Conservation (phyloP, 2,329 filamentous ascomycete genomes). For the Pseudocercospora pini-densiflorae region DNA sequence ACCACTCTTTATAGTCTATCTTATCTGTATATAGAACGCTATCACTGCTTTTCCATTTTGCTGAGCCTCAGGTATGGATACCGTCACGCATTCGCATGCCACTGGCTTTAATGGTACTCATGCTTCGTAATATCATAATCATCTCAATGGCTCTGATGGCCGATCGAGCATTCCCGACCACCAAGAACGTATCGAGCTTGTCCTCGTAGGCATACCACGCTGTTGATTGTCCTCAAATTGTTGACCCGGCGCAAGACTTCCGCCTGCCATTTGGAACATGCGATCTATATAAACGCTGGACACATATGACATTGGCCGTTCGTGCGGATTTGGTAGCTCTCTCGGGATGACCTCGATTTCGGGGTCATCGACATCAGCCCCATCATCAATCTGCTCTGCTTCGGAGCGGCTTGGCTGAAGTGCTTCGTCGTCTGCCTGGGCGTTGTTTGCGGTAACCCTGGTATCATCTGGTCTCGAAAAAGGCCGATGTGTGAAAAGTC, state of each 20-base stretch:
- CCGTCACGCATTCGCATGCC: not conserved
- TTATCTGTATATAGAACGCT: no score
- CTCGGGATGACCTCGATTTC: not conserved
- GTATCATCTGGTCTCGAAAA: not conserved
- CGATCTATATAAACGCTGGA: not conserved
- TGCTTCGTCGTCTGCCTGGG: not conserved
- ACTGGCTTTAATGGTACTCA: not conserved
- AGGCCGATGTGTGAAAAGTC: not conserved
- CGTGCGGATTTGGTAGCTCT: not conserved
- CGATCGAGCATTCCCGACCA: not conserved
- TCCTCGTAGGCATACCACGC: not conserved
- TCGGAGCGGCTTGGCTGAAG: not conserved
- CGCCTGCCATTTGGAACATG: not conserved
- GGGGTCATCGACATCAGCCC: not conserved
- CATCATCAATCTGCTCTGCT: not conserved
- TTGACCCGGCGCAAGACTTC: not conserved
- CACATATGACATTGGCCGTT: not conserved
- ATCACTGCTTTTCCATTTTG: not conserved
- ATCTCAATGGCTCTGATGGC: not conserved
- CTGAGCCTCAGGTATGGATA: not conserved
- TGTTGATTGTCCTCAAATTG: not conserved
- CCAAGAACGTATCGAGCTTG: conserved; percentile 1
- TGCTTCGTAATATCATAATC: not conserved
- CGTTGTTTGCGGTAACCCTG: not conserved
- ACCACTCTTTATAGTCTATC: no score